A percentile compares a stretch with the other conserved stretches of the same genome.
Conservation (phyloP, 768 basidiomycete species). For the Lactifluus subvellereus region DNA sequence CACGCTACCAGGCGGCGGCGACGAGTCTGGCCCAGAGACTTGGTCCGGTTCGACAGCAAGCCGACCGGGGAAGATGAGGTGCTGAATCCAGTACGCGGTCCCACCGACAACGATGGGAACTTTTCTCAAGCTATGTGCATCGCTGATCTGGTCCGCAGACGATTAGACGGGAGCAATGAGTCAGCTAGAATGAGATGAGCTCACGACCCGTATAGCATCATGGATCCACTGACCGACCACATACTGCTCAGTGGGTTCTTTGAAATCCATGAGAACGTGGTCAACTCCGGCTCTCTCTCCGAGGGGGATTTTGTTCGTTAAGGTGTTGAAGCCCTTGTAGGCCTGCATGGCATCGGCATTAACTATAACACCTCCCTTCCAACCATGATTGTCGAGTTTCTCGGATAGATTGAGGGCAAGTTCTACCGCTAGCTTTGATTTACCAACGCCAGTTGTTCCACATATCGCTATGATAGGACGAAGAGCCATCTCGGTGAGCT, state of each 20-base stretch:
- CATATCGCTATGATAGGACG: conserved; percentile 78
- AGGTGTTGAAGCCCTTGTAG: conserved; percentile 83
- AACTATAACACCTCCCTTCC: conserved; percentile 69
- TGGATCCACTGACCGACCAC: conserved; percentile 82
- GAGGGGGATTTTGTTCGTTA: conserved; percentile 87
- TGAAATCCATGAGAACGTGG: conserved; percentile 87
- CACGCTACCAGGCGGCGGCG: conserved; percentile 12
- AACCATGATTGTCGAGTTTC: conserved; percentile 34
- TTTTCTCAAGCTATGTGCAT: conserved; percentile 54
- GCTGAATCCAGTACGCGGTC: conserved; percentile 96
- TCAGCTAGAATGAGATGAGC: conserved; percentile 28
- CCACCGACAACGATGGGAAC: conserved; percentile 93
- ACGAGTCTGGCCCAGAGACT: not conserved
- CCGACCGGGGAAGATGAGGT: conserved; percentile 84
- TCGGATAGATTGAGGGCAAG: conserved; percentile 60
- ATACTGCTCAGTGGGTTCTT: conserved; percentile 82
- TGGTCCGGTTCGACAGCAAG: conserved; percentile 35
- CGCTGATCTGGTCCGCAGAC: conserved; percentile 53
- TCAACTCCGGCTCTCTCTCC: conserved; percentile 74
- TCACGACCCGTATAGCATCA: conserved; percentile 72
- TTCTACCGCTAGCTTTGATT: conserved; percentile 86
- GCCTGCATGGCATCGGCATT: conserved; percentile 99
- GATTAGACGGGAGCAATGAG: conserved; percentile 1
- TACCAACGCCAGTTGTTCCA: conserved; percentile 94
- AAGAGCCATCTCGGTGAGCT: conserved; percentile 34